Evolutionary conservation across 1,284 basidiomycete genomes (phyloP), one percentile per base, ranked within the genome.

Genomic region (Omphalotus olearius): DNA sequence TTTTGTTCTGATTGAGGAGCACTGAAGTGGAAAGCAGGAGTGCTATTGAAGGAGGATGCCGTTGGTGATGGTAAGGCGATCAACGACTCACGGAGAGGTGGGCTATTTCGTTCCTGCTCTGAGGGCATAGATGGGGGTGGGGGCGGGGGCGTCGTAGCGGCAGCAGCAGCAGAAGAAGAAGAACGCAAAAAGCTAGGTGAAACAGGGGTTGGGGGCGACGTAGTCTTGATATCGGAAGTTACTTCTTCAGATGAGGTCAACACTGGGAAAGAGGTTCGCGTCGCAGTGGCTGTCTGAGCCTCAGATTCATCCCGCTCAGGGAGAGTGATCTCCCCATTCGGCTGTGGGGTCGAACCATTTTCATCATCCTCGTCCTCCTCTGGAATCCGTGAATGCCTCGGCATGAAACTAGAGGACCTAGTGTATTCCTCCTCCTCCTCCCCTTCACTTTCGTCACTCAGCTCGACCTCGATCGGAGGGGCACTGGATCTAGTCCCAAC

Each of bases 391-490:
- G 80, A 74, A 56, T 84, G 78, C 3, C 69, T 64, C 33, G 72
- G 64, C 45, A 65, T 66, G 54, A 71, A 72, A 0, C 64, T 63
- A 39, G 62, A 64, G 10, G 59, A 39, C n/a, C 45, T 56, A 10
- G 64, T 69, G 57, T 65, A 74, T 41, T 72, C 73, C 10, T 67
- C 65, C 35, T 67, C 71, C 43, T 81, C 71, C 45, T 82, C 80
- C 1, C 77, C 82, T 20, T 88, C 88, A 60, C 90, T 91, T 66
- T 91, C 88, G 62, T 91, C 89, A 60, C 87, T 89, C 59, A 91
- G 57, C 62, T 91, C 87, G 11, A 88, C 79, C 40, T 82, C 77
- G 47, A 88, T 87, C 5, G 86, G 86, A 2, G 85, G 85, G n/a
- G 71, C 76, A 18, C 44, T 47, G 16, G 23, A 69, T 60, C 10